Evolutionary conservation across 257 asterid species (phyloP).

Genomic region (Primulina eburnea): DNA sequence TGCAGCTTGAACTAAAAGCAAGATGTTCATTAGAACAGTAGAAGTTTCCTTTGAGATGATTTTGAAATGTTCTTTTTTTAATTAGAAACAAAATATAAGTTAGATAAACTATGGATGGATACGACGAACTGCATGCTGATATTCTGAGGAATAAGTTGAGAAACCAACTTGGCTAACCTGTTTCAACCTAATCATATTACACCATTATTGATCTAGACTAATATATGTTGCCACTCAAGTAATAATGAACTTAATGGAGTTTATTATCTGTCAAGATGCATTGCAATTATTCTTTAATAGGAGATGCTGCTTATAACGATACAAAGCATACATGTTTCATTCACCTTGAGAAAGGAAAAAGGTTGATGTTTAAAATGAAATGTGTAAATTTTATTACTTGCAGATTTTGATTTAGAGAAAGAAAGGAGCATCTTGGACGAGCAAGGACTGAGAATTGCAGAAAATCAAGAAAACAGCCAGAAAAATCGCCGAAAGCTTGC

Average conservation of each 20-base stretch:
- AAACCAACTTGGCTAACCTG: no score
- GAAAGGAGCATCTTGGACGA: constrained; percentile 85
- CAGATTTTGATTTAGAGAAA: constrained; percentile 96
- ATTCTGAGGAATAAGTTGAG: no score
- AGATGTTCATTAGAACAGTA: constrained; percentile 12
- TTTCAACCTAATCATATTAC: no score
- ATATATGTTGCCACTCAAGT: no score
- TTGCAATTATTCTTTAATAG: constrained; percentile 1
- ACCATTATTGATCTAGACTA: no score
- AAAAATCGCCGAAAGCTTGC: constrained; percentile 98
- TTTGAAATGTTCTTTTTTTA: neutral
- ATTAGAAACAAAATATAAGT: no score
- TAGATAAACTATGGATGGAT: no score
- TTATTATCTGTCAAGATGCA: neutral
- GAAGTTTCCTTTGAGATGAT: constrained; percentile 9
- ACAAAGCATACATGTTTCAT: neutral
- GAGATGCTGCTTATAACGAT: neutral
- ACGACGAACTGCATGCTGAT: no score
- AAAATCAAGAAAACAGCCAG: constrained; percentile 98
- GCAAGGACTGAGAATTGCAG: constrained; percentile 94
- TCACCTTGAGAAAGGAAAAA: neutral
- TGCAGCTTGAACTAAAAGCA: neutral
- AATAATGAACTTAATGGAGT: no score
- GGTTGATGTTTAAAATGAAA: constrained; percentile 10
- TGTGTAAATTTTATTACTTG: constrained; percentile 14